These are phyloP conservation scores for Geranomyces michiganensis DNA, from an alignment of 192 early-diverging fungal genomes.

Conservation along the genomic window DNA sequence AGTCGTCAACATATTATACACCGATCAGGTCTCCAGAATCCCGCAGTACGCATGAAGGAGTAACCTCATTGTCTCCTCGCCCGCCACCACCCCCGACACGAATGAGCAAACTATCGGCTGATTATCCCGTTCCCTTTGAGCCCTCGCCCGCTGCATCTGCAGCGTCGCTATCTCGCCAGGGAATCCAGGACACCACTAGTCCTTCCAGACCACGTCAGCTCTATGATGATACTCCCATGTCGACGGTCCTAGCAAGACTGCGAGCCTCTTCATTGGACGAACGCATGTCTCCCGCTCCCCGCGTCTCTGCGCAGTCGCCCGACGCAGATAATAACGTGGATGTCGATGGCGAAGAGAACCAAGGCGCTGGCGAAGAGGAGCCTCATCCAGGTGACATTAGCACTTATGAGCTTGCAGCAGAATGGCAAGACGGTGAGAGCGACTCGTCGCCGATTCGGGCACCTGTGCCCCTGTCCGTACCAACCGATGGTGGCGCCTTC, in stretches of 20 bases:
- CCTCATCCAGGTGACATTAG: constrained; percentile 7
- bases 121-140: no score
- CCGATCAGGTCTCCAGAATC: no score
- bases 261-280: constrained; percentile 21
- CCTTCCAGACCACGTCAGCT: background rate
- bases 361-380: background rate
- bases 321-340: background rate
- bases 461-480: background rate
- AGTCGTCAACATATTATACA: no score
- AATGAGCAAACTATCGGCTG: no score
- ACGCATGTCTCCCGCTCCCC: background rate
- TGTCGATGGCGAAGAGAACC: background rate
- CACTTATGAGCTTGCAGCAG: constrained; percentile 5
- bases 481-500: background rate
- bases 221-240: constrained; percentile 18
- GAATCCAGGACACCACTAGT: no score
- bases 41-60: no score
- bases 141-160: no score
- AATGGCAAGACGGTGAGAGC: background rate
- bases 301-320: background rate
- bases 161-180: no score
- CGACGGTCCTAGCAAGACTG: constrained; percentile 8
- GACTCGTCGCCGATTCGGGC: background rate
- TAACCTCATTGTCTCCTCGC: no score
- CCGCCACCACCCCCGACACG: no score